Conservation (phyloP, 2,329 filamentous ascomycete species). For the Cordyceps pruinosa region DNA sequence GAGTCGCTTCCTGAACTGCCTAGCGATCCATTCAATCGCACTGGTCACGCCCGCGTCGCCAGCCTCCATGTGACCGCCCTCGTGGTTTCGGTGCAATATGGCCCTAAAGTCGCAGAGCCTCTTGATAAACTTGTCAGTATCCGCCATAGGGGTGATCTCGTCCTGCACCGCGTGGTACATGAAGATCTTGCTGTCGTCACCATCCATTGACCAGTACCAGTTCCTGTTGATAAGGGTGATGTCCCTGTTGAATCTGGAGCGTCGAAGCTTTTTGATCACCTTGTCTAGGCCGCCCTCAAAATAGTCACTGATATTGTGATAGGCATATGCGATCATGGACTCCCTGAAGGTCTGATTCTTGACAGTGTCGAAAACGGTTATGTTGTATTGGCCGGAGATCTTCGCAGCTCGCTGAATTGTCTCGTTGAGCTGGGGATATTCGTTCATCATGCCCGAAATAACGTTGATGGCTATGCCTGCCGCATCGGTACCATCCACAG, state of each 20-base stretch:
- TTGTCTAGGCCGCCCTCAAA: not conserved
- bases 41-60: no score
- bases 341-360: not conserved
- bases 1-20: not conserved
- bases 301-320: conserved; percentile 2
- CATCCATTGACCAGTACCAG: no score
- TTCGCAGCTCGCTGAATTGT: not conserved
- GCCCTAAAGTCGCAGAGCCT: not conserved
- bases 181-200: not conserved
- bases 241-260: not conserved
- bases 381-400: not conserved
- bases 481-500: conserved; percentile 22
- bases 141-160: not conserved
- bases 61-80: not conserved
- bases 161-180: not conserved
- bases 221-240: not conserved
- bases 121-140: not conserved
- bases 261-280: not conserved
- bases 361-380: not conserved
- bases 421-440: conserved; percentile 15
- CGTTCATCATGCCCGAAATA: conserved; percentile 18
- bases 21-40: not conserved
- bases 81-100: not conserved
- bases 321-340: not conserved
- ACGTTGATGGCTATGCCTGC: conserved; percentile 17